phyloP scores from a whole-genome alignment of 768 basidiomycete species.

The Boletus rufocinnamomeus region DNA sequence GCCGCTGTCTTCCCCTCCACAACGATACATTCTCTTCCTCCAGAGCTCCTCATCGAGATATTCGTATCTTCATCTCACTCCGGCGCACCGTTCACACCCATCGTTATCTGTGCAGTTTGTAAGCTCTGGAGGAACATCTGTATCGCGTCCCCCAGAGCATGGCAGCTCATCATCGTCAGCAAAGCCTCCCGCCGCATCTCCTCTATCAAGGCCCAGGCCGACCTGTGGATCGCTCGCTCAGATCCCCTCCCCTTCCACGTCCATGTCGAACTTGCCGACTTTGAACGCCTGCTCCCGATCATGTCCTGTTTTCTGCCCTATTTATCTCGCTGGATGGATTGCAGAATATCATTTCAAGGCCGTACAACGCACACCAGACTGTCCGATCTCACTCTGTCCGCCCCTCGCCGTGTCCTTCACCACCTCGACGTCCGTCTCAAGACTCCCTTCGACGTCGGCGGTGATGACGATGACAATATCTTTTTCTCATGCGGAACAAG shows the following conservation, averaged over 20 bases:
- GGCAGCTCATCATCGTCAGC: slow-evolving; percentile 59
- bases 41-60: slow-evolving; percentile 64
- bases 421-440: slow-evolving; percentile 31
- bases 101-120: slow-evolving; percentile 56
- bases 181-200: slow-evolving; percentile 39
- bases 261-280: slow-evolving; percentile 47
- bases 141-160: slow-evolving; percentile 55
- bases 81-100: slow-evolving; percentile 49
- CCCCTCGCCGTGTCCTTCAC: slow-evolving; percentile 28
- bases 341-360: slow-evolving; percentile 44
- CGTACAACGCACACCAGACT: slow-evolving; percentile 32
- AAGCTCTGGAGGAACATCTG: slow-evolving; percentile 59
- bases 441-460: slow-evolving; percentile 24
- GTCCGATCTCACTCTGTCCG: slow-evolving; percentile 23
- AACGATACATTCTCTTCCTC: slow-evolving; percentile 44
- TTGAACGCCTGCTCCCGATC: slow-evolving; percentile 59
- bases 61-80: slow-evolving; percentile 47
- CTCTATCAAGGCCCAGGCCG: slow-evolving; percentile 49
- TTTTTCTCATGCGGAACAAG: slow-evolving; percentile 37
- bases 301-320: slow-evolving; percentile 61
- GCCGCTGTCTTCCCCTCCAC: neutral
- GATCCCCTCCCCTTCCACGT: slow-evolving; percentile 56
- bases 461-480: slow-evolving; percentile 23
- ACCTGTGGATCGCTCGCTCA: slow-evolving; percentile 56
- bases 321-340: slow-evolving; percentile 59